Conservation (phyloP, 2,329 filamentous ascomycete species). For the Neonectria ditissima region DNA sequence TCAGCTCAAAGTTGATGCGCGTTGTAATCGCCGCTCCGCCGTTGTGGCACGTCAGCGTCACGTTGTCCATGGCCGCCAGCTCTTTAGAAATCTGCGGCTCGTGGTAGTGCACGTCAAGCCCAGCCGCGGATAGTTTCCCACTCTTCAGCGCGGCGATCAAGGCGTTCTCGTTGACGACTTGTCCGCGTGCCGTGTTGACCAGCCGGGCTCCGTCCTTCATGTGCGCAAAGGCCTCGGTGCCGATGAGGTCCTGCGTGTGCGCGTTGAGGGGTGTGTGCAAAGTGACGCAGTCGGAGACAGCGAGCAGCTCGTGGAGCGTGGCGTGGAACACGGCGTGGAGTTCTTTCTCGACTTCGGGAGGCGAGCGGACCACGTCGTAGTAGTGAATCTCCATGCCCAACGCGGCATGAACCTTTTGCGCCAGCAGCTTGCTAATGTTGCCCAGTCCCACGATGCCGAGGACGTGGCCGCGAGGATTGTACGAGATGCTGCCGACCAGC, state of each 20-base stretch:
- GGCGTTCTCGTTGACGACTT: constrained; percentile 63
- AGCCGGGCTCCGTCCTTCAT: constrained; percentile 62
- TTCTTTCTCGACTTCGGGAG: constrained; percentile 45
- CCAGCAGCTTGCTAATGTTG: constrained; percentile 59
- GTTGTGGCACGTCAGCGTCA: constrained; percentile 53
- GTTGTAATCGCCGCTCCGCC: constrained; percentile 53
- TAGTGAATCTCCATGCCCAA: constrained; percentile 69
- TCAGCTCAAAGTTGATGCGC: constrained; percentile 55
- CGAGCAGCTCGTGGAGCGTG: constrained; percentile 44
- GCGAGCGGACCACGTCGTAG: constrained; percentile 55
- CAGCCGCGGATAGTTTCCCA: constrained; percentile 59
- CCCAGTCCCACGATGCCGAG: constrained; percentile 66
- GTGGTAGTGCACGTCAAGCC: constrained; percentile 65
- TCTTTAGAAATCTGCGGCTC: constrained; percentile 61
- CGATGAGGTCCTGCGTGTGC: constrained; percentile 34
- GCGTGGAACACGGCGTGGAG: constrained; percentile 47
- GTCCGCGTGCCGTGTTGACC: constrained; percentile 65
- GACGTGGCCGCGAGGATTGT: constrained; percentile 60
- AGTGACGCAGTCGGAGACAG: constrained; percentile 49
- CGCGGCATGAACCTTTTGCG: constrained; percentile 56
- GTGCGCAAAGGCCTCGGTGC: constrained; percentile 35
- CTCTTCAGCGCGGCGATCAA: constrained; percentile 59
- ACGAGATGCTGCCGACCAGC: constrained; percentile 52
- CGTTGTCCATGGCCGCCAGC: constrained; percentile 54
- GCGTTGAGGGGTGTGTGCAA: constrained; percentile 48